Evolutionary conservation across 495 filamentous ascomycete genomes (phyloP).

Genomic region (Glutinoglossum americanum): DNA sequence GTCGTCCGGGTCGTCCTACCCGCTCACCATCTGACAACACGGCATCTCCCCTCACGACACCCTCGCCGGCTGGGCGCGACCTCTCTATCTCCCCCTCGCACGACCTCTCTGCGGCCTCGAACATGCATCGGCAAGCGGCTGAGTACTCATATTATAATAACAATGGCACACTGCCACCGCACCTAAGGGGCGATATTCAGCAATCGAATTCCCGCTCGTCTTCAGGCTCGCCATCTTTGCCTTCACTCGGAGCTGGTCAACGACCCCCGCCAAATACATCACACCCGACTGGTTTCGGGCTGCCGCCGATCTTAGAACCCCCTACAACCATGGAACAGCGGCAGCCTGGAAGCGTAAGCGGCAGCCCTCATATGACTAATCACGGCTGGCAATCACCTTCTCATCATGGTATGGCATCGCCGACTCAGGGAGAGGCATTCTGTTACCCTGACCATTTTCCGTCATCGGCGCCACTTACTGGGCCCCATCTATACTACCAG

Average conservation of each 20-base stretch:
- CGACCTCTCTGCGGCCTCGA: slow-evolving; percentile 50
- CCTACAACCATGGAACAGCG: slow-evolving; percentile 56
- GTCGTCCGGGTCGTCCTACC: slow-evolving; percentile 30
- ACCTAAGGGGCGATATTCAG: slow-evolving; percentile 59
- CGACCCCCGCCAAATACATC: slow-evolving; percentile 51
- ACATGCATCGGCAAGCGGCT: slow-evolving; percentile 42
- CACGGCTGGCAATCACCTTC: slow-evolving; percentile 56
- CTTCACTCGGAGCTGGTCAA: slow-evolving; percentile 29
- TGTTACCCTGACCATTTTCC: slow-evolving; percentile 46
- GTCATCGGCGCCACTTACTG: slow-evolving; percentile 28
- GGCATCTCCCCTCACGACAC: slow-evolving; percentile 64
- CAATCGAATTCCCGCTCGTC: slow-evolving; percentile 43
- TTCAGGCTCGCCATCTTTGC: slow-evolving; percentile 35
- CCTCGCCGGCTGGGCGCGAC: slow-evolving; percentile 59
- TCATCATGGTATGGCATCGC: slow-evolving; percentile 37
- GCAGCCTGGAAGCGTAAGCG: slow-evolving; percentile 32
- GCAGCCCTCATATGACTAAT: slow-evolving; percentile 53
- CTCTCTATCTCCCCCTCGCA: slow-evolving; percentile 59
- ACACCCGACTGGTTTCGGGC: slow-evolving; percentile 58
- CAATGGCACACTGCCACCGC: slow-evolving; percentile 54
- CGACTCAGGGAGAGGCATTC: slow-evolving; percentile 41
- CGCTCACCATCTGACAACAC: slow-evolving; percentile 64
- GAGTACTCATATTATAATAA: slow-evolving; percentile 37
- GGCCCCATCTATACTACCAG: slow-evolving; percentile 42
- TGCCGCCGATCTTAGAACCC: slow-evolving; percentile 74